phyloP scores from a whole-genome alignment of 768 basidiomycete genomes.

The Coprinopsis marcescibilis region DNA sequence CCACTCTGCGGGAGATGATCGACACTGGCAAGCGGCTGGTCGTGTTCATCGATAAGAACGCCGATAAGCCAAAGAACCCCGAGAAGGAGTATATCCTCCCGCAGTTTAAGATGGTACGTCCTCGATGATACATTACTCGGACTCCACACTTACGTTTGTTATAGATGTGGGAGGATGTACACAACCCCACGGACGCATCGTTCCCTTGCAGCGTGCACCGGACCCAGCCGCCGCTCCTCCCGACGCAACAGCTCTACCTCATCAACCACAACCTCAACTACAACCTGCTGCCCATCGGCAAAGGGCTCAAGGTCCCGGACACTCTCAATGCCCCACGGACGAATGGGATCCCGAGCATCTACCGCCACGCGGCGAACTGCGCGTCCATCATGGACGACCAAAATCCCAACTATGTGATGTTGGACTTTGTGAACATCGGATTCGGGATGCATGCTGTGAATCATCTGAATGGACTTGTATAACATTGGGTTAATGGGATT shows the following conservation, averaged over 20 bases:
- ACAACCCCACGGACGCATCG: constrained; percentile 37
- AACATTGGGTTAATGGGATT: too few relatives aligned
- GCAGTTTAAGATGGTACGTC: constrained; percentile 48
- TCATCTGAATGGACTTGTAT: constrained; percentile 41
- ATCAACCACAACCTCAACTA: constrained; percentile 44
- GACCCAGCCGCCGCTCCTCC: constrained; percentile 40
- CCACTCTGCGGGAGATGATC: constrained; percentile 55
- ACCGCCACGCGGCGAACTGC: constrained; percentile 6
- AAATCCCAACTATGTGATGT: constrained; percentile 46
- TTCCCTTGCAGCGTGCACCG: constrained; percentile 54
- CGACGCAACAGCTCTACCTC: constrained; percentile 46
- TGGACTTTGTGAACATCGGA: constrained; percentile 49
- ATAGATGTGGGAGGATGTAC: constrained; percentile 53
- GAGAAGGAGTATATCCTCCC: constrained; percentile 45
- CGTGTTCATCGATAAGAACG: constrained; percentile 51
- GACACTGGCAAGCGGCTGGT: constrained; percentile 51
- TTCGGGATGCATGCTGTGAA: constrained; percentile 37
- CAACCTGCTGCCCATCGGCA: constrained; percentile 22
- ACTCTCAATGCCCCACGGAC: constrained; percentile 4
- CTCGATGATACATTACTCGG: not conserved
- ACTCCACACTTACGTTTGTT: not conserved
- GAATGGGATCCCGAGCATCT: constrained; percentile 6
- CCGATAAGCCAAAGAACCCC: constrained; percentile 26
- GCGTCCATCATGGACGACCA: constrained; percentile 16
- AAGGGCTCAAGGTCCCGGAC: constrained; percentile 7